A percentile compares a stretch with the other conserved stretches of the same genome.
Evolutionary conservation across 164 flowering plant species (phyloP).

Genomic region (Kingdonia uniflora): DNA sequence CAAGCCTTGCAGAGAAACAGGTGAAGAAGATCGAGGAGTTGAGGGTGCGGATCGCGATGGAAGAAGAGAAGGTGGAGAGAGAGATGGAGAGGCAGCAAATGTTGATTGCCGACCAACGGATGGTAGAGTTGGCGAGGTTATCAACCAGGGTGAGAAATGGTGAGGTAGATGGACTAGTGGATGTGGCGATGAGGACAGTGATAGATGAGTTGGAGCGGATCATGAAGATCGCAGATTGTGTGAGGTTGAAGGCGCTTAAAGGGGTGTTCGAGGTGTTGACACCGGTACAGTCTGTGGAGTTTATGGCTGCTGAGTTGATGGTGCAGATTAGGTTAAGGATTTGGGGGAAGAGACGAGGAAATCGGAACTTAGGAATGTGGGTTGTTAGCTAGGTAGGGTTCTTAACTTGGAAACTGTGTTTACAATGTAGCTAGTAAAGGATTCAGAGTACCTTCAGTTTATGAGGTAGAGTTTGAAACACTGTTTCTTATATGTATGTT

Average conservation of each 20-base stretch:
- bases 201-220: conserved; percentile 7
- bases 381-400: too few species aligned
- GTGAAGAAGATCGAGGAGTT: conserved; percentile 13
- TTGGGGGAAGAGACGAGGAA: conserved; percentile 6
- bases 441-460: too few species aligned
- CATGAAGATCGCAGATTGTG: conserved; percentile 15
- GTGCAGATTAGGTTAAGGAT: conserved; percentile 8
- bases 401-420: too few species aligned
- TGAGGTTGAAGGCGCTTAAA: conserved; percentile 11
- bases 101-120: conserved; percentile 15
- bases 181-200: conserved; percentile 6
- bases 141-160: not conserved
- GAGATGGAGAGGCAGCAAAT: conserved; percentile 32
- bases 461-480: too few species aligned
- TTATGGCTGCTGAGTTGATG: conserved; percentile 11
- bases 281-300: conserved; percentile 13
- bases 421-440: too few species aligned
- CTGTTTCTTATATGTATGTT: too few species aligned
- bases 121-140: conserved; percentile 14
- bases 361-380: not conserved
- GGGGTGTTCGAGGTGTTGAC: conserved; percentile 9
- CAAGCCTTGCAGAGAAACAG: not conserved
- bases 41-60: conserved; percentile 11
- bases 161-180: conserved; percentile 5
- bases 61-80: conserved; percentile 27